Percentiles rank a stretch among this genome's conserved stretches.
Conservation (phyloP, 108 stramenopile species). For the Bacterosira constricta region DNA sequence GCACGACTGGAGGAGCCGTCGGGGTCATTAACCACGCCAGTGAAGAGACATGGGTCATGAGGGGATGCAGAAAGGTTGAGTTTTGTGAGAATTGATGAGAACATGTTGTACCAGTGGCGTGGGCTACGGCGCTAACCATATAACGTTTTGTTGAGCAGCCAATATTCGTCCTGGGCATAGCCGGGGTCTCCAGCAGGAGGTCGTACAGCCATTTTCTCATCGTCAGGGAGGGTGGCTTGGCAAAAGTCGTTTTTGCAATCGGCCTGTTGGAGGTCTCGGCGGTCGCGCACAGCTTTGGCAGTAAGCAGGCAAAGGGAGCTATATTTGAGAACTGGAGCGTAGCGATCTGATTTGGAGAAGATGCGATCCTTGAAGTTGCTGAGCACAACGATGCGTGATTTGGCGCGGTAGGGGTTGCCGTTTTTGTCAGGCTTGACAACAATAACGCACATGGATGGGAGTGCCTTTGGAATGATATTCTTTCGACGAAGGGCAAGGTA, state of each 20-base stretch:
- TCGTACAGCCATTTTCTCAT: too few species aligned
- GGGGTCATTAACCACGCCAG: neutral
- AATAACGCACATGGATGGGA: constrained; percentile 25
- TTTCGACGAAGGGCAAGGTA: neutral
- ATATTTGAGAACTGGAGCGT: too few species aligned
- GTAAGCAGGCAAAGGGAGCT: too few species aligned
- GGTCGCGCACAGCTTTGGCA: constrained; percentile 1
- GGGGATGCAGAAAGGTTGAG: neutral
- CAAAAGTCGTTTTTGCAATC: too few species aligned
- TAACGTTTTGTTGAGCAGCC: constrained; percentile 22
- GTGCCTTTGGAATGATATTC: too few species aligned
- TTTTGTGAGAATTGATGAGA: neutral
- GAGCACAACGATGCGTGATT: too few species aligned
- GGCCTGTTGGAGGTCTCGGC: constrained; percentile 9
- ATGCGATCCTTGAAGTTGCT: constrained; percentile 23
- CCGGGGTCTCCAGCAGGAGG: neutral
- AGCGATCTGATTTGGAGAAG: constrained; percentile 11
- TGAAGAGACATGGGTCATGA: constrained; percentile 17
- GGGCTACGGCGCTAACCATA: constrained; percentile 33
- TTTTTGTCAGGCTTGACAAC: constrained; percentile 33
- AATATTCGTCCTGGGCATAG: too few species aligned
- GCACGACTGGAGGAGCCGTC: too few species aligned
- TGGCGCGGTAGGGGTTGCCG: constrained; percentile 8
- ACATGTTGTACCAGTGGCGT: too few species aligned
- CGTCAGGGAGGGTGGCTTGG: too few species aligned